A percentile compares a stretch with the other conserved stretches of the same genome.
Conservation (phyloP, 768 basidiomycete genomes). For the Symmetrospora coprosmae region DNA sequence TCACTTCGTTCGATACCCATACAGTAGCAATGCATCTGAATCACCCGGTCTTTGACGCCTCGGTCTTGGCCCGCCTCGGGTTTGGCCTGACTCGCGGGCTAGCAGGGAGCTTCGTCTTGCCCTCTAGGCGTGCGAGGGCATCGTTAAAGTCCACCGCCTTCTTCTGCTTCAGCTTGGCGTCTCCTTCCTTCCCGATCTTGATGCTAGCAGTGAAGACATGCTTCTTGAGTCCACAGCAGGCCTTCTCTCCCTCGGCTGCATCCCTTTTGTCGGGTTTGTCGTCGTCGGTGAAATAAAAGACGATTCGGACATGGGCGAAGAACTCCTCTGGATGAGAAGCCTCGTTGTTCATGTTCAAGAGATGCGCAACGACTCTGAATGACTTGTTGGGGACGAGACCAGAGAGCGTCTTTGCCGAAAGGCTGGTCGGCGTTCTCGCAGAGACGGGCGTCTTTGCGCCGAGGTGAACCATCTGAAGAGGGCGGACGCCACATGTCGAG, state of each 20-base stretch:
- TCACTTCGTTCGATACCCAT: too few relatives aligned
- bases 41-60: too few relatives aligned
- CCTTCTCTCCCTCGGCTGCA: not conserved
- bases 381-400: constrained; percentile 5
- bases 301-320: constrained; percentile 15
- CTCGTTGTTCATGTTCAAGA: not conserved
- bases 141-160: constrained; percentile 7
- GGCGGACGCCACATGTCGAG: not conserved
- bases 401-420: not conserved
- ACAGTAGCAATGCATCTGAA: too few relatives aligned
- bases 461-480: not conserved
- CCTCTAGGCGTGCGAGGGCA: constrained; percentile 13
- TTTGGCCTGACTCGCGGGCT: too few relatives aligned
- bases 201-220: constrained; percentile 15
- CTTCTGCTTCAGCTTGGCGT: not conserved
- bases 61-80: not conserved
- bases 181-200: constrained; percentile 20
- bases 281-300: not conserved
- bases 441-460: not conserved
- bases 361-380: not conserved
- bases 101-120: not conserved
- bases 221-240: not conserved
- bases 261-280: not conserved
- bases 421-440: not conserved
- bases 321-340: constrained; percentile 11